Evolutionary conservation across 805 yeast species (phyloP).

Genomic region (Candida awuae): DNA sequence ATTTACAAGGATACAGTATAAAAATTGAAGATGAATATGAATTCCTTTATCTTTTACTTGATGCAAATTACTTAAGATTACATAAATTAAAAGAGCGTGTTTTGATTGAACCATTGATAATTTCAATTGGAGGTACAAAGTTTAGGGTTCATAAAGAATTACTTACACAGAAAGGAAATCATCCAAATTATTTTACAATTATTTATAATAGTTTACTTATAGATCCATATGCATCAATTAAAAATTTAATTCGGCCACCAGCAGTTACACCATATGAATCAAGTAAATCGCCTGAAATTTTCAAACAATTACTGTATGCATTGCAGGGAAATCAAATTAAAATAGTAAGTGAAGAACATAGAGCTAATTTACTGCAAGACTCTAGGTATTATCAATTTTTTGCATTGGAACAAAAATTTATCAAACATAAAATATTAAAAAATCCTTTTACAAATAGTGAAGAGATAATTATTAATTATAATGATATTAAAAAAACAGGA

Average conservation of each 20-base stretch:
- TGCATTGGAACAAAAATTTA: conserved; percentile 62
- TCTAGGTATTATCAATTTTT: conserved; percentile 70
- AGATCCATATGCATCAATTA: conserved; percentile 35
- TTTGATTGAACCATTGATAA: conserved; percentile 46
- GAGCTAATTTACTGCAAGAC: conserved; percentile 54
- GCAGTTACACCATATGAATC: conserved; percentile 53
- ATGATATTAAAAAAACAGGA: conserved; percentile 39
- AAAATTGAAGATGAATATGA: conserved; percentile 52
- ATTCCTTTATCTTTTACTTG: conserved; percentile 55
- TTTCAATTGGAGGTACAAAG: conserved; percentile 48
- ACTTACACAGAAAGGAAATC: conserved; percentile 54
- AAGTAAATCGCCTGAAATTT: conserved; percentile 45
- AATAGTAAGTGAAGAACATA: conserved; percentile 44
- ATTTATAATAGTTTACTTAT: conserved; percentile 45
- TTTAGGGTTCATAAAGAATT: conserved; percentile 54
- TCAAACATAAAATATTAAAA: conserved; percentile 40
- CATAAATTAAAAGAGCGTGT: conserved; percentile 45
- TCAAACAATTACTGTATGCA: conserved; percentile 45
- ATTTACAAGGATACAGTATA: conserved; percentile 75
- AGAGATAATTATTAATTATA: conserved; percentile 49
- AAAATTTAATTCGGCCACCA: conserved; percentile 61
- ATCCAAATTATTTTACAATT: conserved; percentile 69
- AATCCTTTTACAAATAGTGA: conserved; percentile 46
- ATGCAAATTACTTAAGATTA: conserved; percentile 64
- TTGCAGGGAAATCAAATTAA: conserved; percentile 47